These are phyloP conservation scores for Scenedesmus sp. DNA, from an alignment of 163 green algal species.

Conservation along the genomic window DNA sequence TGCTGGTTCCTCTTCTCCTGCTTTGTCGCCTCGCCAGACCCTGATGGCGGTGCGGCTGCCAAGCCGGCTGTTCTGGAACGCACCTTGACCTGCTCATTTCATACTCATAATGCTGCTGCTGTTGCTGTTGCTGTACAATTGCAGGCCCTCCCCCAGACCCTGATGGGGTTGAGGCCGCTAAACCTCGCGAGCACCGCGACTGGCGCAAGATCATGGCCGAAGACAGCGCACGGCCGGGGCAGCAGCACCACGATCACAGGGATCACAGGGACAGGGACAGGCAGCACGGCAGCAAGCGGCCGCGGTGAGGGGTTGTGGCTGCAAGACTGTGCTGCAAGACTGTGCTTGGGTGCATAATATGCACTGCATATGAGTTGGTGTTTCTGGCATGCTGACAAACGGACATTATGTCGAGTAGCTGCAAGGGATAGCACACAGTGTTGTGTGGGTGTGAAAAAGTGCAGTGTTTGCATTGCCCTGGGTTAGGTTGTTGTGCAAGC, in stretches of 20 bases:
- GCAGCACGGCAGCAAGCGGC: background rate
- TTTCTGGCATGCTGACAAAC: too few relatives aligned
- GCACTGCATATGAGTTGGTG: too few relatives aligned
- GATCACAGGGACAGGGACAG: background rate
- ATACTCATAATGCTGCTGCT: background rate
- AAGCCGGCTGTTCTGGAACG: background rate
- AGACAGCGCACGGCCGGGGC: conserved; percentile 34
- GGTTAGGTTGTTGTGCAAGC: background rate
- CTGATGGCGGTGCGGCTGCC: background rate
- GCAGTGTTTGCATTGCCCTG: too few relatives aligned
- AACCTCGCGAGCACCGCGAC: conserved; percentile 84
- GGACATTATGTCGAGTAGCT: too few relatives aligned
- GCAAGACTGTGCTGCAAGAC: background rate
- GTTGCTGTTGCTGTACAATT: background rate
- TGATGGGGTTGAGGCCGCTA: conserved; percentile 82
- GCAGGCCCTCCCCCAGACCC: conserved; percentile 83
- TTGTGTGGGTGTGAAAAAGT: too few relatives aligned
- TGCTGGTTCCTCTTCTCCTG: background rate
- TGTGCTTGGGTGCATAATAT: background rate
- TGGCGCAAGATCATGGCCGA: conserved; percentile 85
- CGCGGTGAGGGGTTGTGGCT: background rate
- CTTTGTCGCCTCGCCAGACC: too few relatives aligned
- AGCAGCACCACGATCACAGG: background rate
- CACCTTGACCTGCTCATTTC: too few relatives aligned
- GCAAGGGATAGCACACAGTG: too few relatives aligned